A percentile compares a stretch with the other conserved stretches of the same genome.
Conservation (phyloP, 805 yeast species). For the Saccharomycopsis fermentans region DNA sequence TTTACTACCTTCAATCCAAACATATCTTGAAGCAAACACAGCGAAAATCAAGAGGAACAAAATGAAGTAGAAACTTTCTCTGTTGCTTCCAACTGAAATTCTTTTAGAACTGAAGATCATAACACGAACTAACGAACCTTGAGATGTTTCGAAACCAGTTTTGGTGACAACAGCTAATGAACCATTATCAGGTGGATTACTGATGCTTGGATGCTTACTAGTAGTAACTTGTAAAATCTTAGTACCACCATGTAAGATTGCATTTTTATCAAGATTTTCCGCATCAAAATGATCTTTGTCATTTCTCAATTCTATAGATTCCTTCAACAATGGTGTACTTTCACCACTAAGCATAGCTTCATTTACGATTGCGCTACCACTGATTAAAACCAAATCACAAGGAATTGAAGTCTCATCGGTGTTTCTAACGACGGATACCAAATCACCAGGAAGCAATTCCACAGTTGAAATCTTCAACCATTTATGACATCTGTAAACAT, state of each 20-base stretch:
- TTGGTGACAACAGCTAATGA: conserved; percentile 83
- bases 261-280: conserved; percentile 81
- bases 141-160: conserved; percentile 98
- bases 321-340: conserved; percentile 92
- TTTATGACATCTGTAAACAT: conserved; percentile 55
- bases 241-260: conserved; percentile 91
- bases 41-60: conserved; percentile 85
- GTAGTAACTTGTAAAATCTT: conserved; percentile 84
- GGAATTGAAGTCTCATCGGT: conserved; percentile 88
- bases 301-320: conserved; percentile 80
- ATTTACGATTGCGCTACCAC: conserved; percentile 90
- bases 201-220: conserved; percentile 24
- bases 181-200: conserved; percentile 84
- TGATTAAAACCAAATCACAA: conserved; percentile 78
- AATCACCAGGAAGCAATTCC: conserved; percentile 82
- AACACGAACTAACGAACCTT: conserved; percentile 93
- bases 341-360: conserved; percentile 99
- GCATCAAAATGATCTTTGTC: conserved; percentile 53
- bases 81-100: conserved; percentile 81
- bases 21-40: conserved; percentile 92
- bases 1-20: conserved; percentile 94
- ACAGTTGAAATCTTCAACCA: conserved; percentile 68
- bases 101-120: conserved; percentile 97
- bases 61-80: conserved; percentile 88
- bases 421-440: conserved; percentile 80